Percentiles rank a stretch among this genome's conserved stretches.
Conservation (phyloP, 371 early-diverging fungal genomes). For the Parasitella parasitica region DNA sequence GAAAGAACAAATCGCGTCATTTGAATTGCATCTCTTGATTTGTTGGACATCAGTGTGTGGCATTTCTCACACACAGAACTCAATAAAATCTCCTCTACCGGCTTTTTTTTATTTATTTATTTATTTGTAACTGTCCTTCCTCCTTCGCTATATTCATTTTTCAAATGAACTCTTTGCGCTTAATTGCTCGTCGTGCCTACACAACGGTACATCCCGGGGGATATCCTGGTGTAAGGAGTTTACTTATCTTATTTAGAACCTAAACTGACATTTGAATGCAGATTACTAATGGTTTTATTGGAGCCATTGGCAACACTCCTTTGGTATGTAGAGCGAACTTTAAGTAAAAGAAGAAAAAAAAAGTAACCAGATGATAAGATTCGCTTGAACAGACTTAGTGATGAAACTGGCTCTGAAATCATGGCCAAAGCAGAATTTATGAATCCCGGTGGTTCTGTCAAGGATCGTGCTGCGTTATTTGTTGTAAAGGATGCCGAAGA, state of each 20-base stretch:
- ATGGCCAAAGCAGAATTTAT: constrained; percentile 95
- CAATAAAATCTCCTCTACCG: background rate
- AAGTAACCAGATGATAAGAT: constrained; percentile 46
- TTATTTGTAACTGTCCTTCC: background rate
- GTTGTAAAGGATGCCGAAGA: constrained; percentile 94
- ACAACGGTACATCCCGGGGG: constrained; percentile 46
- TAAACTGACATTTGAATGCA: constrained; percentile 9
- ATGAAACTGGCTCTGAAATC: constrained; percentile 87
- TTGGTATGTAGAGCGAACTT: constrained; percentile 56
- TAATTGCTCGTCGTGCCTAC: constrained; percentile 41
- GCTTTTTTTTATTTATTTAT: background rate
- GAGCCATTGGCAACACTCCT: constrained; percentile 95
- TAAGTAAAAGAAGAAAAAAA: background rate
- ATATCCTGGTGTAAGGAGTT: constrained; percentile 39
- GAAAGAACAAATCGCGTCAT: background rate
- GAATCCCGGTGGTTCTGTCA: constrained; percentile 98
- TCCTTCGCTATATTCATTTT: background rate
- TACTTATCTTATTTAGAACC: background rate
- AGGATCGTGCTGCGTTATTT: constrained; percentile 93
- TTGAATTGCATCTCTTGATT: background rate
- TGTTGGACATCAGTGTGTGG: background rate
- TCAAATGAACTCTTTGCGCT: constrained; percentile 36
- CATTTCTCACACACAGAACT: background rate
- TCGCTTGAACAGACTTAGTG: constrained; percentile 71
- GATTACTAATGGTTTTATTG: constrained; percentile 77